These are phyloP conservation scores for Blastobotrys proliferans DNA, from an alignment of 1,139 yeast species.

Conservation along the genomic window DNA sequence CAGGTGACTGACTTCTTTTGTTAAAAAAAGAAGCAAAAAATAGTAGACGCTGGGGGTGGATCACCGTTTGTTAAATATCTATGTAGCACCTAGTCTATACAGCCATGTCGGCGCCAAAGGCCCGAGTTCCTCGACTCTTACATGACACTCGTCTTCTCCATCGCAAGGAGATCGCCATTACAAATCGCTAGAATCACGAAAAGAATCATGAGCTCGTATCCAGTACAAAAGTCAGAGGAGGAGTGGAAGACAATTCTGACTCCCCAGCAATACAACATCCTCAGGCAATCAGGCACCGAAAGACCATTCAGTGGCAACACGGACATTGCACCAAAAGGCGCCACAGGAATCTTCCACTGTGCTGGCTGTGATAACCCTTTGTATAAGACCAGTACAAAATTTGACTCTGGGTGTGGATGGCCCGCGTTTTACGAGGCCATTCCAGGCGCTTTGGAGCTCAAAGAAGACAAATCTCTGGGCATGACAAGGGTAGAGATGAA, in stretches of 20 bases:
- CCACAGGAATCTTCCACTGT: conserved; percentile 67
- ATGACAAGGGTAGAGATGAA: conserved; percentile 85
- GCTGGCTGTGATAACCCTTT: conserved; percentile 82
- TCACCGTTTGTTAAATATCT: too few species aligned
- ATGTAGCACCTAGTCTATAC: too few species aligned
- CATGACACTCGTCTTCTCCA: too few species aligned
- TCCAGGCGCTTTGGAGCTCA: conserved; percentile 66
- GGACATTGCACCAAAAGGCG: conserved; percentile 23
- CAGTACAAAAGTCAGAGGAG: conserved; percentile 43
- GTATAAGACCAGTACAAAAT: conserved; percentile 75
- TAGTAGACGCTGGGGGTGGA: too few species aligned
- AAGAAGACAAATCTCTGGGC: conserved; percentile 61
- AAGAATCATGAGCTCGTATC: conserved; percentile 1
- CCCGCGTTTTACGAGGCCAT: conserved; percentile 91
- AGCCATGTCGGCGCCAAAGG: too few species aligned
- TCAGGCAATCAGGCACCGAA: conserved; percentile 82
- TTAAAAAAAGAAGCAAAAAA: too few species aligned
- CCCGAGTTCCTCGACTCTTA: too few species aligned
- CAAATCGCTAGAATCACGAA: too few species aligned
- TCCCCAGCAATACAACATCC: conserved; percentile 74
- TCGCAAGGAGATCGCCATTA: too few species aligned
- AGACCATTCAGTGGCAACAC: conserved; percentile 68
- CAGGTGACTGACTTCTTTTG: too few species aligned
- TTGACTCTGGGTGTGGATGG: conserved; percentile 95
- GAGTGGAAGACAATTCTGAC: conserved; percentile 81